A percentile compares a stretch with the other conserved stretches of the same genome.
Conservation (phyloP, 2,329 filamentous ascomycete species). For the Endocalyx cinctus region DNA sequence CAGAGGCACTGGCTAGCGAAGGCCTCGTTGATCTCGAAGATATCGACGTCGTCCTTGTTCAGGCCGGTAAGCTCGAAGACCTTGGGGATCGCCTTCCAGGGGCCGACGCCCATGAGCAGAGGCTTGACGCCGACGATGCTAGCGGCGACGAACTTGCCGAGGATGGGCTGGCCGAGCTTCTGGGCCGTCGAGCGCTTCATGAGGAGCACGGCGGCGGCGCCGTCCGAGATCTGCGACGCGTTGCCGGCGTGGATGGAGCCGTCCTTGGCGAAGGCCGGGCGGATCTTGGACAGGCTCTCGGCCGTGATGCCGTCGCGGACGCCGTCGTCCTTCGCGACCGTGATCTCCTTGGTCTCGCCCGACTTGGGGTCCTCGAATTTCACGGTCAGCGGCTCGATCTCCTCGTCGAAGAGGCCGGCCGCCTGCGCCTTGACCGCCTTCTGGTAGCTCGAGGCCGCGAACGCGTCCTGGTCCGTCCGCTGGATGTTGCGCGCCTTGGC, state of each 20-base stretch:
- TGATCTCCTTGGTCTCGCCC: conserved; percentile 77
- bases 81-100: conserved; percentile 92
- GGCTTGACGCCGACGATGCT: conserved; percentile 86
- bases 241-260: conserved; percentile 96
- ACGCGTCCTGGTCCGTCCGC: conserved; percentile 78
- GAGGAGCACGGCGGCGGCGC: conserved; percentile 87
- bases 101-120: conserved; percentile 91
- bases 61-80: conserved; percentile 85
- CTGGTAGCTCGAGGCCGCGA: conserved; percentile 87
- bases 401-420: conserved; percentile 84
- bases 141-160: conserved; percentile 88
- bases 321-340: conserved; percentile 82
- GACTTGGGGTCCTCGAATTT: conserved; percentile 89
- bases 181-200: conserved; percentile 94
- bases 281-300: conserved; percentile 87
- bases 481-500: conserved; percentile 74
- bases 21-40: conserved; percentile 99
- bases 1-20: conserved; percentile 94
- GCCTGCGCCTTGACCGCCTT: conserved; percentile 85
- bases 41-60: conserved; percentile 84
- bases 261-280: conserved; percentile 83
- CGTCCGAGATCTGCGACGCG: conserved; percentile 91
- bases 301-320: conserved; percentile 79
- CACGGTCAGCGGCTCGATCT: conserved; percentile 82
- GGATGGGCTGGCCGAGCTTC: conserved; percentile 77